Evolutionary conservation across 495 filamentous ascomycete species (phyloP).

Genomic region (Aspergillus olivimuriae): DNA sequence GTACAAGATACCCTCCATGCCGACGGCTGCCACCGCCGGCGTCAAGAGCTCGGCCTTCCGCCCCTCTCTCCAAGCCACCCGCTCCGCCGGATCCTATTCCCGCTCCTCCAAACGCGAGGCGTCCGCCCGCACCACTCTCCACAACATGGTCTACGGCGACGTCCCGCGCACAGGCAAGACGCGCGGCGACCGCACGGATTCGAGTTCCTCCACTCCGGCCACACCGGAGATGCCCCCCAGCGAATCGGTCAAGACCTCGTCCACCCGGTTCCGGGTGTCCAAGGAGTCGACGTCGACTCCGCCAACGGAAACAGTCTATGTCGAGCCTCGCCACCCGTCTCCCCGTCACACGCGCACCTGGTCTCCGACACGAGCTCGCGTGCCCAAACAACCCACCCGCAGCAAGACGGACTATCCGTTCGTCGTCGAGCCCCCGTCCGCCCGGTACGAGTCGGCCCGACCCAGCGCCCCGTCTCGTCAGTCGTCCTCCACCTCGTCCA

Average conservation of each 20-base stretch:
- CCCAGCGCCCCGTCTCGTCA: background rate
- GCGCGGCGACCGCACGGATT: constrained; percentile 32
- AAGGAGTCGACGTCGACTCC: too few relatives aligned
- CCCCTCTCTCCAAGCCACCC: constrained; percentile 21
- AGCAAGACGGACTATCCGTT: constrained; percentile 16
- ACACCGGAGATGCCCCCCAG: constrained; percentile 31
- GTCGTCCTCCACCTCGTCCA: constrained; percentile 4
- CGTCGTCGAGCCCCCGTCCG: constrained; percentile 8
- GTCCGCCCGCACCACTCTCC: constrained; percentile 17
- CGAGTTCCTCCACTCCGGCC: constrained; percentile 40
- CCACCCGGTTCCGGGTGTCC: constrained; percentile 30
- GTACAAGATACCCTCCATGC: constrained; percentile 21
- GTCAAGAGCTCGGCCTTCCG: constrained; percentile 19
- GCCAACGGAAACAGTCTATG: constrained; percentile 23
- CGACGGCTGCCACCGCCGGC: constrained; percentile 24
- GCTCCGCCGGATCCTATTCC: constrained; percentile 26
- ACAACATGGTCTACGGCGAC: constrained; percentile 17
- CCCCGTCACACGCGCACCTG: constrained; percentile 13
- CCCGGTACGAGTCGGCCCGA: constrained; percentile 1
- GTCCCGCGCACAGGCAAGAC: constrained; percentile 30
- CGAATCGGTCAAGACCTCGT: constrained; percentile 21
- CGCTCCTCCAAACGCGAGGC: constrained; percentile 19
- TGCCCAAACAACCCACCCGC: constrained; percentile 13
- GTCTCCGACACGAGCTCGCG: constrained; percentile 10
- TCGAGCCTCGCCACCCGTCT: constrained; percentile 25